Evolutionary conservation across 2,329 filamentous ascomycete genomes (phyloP), one percentile per base, ranked within the genome.

Genomic region (Sporothrix brunneoviolacea): DNA sequence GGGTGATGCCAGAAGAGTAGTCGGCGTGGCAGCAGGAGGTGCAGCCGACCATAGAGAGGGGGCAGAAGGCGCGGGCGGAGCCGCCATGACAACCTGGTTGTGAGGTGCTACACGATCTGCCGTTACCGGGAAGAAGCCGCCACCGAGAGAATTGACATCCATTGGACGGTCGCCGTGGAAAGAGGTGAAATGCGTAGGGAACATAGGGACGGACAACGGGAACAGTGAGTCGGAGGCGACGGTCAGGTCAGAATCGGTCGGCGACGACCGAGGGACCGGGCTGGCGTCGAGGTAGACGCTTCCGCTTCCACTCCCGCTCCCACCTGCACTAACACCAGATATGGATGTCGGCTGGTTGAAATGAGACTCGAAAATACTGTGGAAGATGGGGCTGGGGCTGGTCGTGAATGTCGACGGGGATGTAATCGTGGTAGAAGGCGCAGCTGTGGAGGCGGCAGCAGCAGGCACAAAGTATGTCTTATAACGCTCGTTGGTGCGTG

Each of bases 381-480:
- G 71, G 51, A 69, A 63, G 43, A 70, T 60, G 21, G 65, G 64
- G 55, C 64, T 65, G 16, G 73, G 70, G 58, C 62, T 70, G 46
- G 68, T 63, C 12, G 76, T 73, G 39, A 77, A 79, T 28, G 63
- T 62, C 24, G 68, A 63, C 19, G 65, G 59, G n/a, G 70, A 68
- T 49, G 61, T 61, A 37, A 66, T 32, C 16, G 46, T 58, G 33
- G 68, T 47, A 42, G 47, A 13, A 16, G 51, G 19, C 9, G 38
- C 27, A 10, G 28, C 13, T 4, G 48, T 15, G 3, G 38, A 40
- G 1, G 44, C 13, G 3, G 53, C 16, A 8, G 46, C 50, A 22
- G 50, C 30, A 0, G 46, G 37, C 3, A 80, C 73, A 45, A 73
- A 66, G 61, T 82, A 83, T 62, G 81, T 82, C 65, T 80, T 83